Evolutionary conservation across 2,329 filamentous ascomycete species (phyloP).

Genomic region (Stagonosporopsis rhizophila): DNA sequence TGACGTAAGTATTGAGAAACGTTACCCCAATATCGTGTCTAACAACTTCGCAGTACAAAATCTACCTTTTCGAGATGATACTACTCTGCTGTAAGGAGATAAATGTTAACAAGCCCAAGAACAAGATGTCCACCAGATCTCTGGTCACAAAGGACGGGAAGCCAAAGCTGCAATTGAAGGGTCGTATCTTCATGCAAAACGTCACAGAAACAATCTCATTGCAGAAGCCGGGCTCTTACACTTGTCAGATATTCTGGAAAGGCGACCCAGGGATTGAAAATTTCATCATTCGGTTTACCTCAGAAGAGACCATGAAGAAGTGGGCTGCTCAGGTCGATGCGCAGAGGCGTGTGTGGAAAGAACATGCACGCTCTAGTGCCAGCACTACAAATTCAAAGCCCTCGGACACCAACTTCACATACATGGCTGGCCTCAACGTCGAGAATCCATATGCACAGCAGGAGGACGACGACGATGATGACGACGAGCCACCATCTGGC

Average conservation of each 20-base stretch:
- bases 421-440: slow-evolving; percentile 74
- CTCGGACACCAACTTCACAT: slow-evolving; percentile 77
- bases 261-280: slow-evolving; percentile 95
- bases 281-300: slow-evolving; percentile 91
- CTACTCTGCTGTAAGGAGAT: slow-evolving; percentile 96
- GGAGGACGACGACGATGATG: slow-evolving; percentile 63
- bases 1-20: slow-evolving; percentile 67
- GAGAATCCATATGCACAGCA: slow-evolving; percentile 82
- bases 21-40: background rate
- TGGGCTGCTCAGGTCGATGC: slow-evolving; percentile 83
- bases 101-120: slow-evolving; percentile 80
- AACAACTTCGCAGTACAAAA: slow-evolving; percentile 75
- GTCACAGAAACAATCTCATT: slow-evolving; percentile 92
- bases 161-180: slow-evolving; percentile 83
- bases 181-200: slow-evolving; percentile 98
- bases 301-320: slow-evolving; percentile 91
- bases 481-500: slow-evolving; percentile 51
- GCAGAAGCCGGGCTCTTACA: slow-evolving; percentile 88
- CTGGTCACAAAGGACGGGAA: slow-evolving; percentile 76
- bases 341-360: slow-evolving; percentile 66
- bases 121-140: slow-evolving; percentile 72
- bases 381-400: slow-evolving; percentile 59
- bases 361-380: slow-evolving; percentile 59
- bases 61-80: slow-evolving; percentile 96
- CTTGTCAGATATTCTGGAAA: slow-evolving; percentile 98